Base-by-base conservation (phyloP, 2,329 filamentous ascomycete genomes). In the Diplodia seriata region DNA sequence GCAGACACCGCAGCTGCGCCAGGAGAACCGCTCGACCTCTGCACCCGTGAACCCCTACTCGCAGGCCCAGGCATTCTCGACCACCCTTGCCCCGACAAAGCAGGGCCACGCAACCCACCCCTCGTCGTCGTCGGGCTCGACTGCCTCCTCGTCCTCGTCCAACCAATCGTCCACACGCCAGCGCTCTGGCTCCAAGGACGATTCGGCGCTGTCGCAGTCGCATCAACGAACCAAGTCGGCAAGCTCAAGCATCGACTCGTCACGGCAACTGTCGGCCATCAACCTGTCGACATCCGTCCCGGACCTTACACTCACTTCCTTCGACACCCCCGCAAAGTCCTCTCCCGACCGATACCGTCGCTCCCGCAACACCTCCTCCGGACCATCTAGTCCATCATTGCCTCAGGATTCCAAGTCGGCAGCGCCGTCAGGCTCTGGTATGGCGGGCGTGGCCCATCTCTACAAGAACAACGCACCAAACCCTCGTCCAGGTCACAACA, bases 331-430 rank as follows among this genome's bases (percentile, higher is more conserved):
- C 26, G 79, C 83, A 55, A 93, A 93, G 74, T 83, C 89, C 26
- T 89, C 91, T 1, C 92, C 92, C 1, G 93, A 97, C 77, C 88
- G 94, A 69, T 97, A 97, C 77, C 87, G 93, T 73, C 90, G 93
- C 69, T 84, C 26, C 20, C 50, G 66, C 49, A 67, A 67, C 40
- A 49, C 23, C 8, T 59, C 23, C 8, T 59, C 55, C 7, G 65
- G 65, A 3, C 66, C 66, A 2, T n/a, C 26, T n/a, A 68, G 66
- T 49, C 66, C 66, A 20, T 23, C 66, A n/a, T 43, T 63, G 36
- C 56, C 66, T 6, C 56, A 55, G 23, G 66, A 62, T 15, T 51
- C 55, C 26, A 76, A 75, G 66, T 84, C 83, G 43, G 80, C 81
- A 26, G 74, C 78, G 29, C 81, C 84, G n/a, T 85, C 85, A 26